Base-by-base conservation (phyloP, 2,329 filamentous ascomycete species). In the Daldinia eschscholtzii region DNA sequence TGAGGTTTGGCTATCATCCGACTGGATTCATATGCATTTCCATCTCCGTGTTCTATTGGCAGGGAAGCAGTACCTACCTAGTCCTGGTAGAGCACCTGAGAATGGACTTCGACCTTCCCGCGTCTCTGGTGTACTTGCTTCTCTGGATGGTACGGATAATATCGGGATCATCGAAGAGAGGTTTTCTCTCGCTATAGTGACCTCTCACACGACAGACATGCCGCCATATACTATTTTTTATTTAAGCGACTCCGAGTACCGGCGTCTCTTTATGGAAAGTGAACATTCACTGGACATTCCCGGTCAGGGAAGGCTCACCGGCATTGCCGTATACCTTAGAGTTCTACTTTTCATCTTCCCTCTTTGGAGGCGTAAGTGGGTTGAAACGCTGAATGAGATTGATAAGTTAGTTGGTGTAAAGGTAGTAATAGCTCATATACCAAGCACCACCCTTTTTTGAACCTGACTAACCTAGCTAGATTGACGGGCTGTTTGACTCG, bases 201-300 rank as follows among this genome's bases (percentile, higher is more conserved):
- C 63, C 26, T 64, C 68, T 26, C 37, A 64, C 39, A 59, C 57
- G n/a, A 28, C 33, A 15, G 65, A 68, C 15, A 62, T 67, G 60
- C 66, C 69, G 4, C 56, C 61, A 18, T 71, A 64, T 50, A 69
- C 69, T 6, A 65, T 69, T 6, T n/a, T 71, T 6, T 69, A 67
- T 20, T 42, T 69, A 12, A 71, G 58, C 42, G 69, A 71, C 35
- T 61, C 58, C 26, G 61, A 61, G 4, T 69, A 71, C 48, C 57
- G 66, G 4, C 59, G 63, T n/a, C 63, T 71, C 23, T 67, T 71
- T 33, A 58, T 67, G 56, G 69, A 69, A 59, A 71, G 60, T 23
- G 57, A 69, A n/a, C 41, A 60, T 10, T 48, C 50, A 13, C 41
- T 71, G 20, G 62, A 68, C 48, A 66, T 68, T 42, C 52, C 65